Base-by-base conservation (phyloP, 2,329 filamentous ascomycete genomes). In the Fusarium tricinctum region DNA sequence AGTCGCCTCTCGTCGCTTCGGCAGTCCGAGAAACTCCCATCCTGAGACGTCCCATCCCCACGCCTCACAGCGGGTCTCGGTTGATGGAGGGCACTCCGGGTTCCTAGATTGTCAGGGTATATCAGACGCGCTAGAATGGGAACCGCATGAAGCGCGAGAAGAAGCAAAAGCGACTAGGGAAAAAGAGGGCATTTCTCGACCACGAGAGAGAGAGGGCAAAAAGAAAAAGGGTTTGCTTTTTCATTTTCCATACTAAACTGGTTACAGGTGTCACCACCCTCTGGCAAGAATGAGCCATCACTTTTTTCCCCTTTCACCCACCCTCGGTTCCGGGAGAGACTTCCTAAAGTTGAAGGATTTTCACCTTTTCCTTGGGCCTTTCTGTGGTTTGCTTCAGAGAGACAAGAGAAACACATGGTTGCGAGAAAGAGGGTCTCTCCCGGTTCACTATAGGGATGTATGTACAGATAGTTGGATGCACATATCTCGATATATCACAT, bases 311-410 rank as follows among this genome's bases (percentile, higher is more conserved):
- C 42, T 33, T 23, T 40, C 47, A 43, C 22, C 30, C 28, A 30
- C 28, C 28, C 28, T 30, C 28, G 28, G 28, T 12, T 13, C 10
- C 28, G 28, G 28, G 28, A 30, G 28, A 30, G 35, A 53, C 30
- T 32, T 32, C 32, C 52, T 39, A 22, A 39, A 46, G 65, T 73
- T 69, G 71, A 66, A 72, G 51, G 46, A 73, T 73, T 43, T 47
- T n/a, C n/a, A 3, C 9, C 7, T 15, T 8, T 13, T 45, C 6
- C 28, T 22, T 20, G n/a, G 38, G 38, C 13, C 39, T 43, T 22
- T n/a, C n/a, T n/a, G n/a, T 30, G 28, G 28, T 12, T 12, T 30
- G 28, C 10, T 30, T 30, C 28, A 12, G 28, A 30, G 9, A 13
- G 12, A 30, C 28, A 30, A 12, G 28, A 30, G 13, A 10, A 33